Conservation (phyloP, 331 rosid species). For the Prunus yedoensis region DNA sequence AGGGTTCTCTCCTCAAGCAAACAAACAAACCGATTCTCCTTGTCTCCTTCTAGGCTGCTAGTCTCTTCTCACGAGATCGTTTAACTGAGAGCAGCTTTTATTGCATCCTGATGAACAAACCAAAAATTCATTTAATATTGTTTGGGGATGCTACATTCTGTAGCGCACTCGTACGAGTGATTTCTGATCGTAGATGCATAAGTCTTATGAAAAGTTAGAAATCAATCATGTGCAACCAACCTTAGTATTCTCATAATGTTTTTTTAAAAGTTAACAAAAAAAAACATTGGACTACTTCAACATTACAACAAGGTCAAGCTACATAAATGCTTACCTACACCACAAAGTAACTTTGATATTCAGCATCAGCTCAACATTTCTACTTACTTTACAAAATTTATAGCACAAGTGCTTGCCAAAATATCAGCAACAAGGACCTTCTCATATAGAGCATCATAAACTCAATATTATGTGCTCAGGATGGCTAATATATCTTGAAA, state of each 20-base stretch:
- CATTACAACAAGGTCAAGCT: background rate
- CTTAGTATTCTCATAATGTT: too few species aligned
- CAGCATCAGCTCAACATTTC: constrained; percentile 6
- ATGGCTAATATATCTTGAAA: background rate
- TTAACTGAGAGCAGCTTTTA: background rate
- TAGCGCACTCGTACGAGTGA: too few species aligned
- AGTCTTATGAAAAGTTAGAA: too few species aligned
- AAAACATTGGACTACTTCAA: too few species aligned
- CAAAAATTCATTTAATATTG: too few species aligned
- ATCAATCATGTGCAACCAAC: too few species aligned
- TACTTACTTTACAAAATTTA: background rate
- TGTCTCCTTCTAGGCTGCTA: background rate
- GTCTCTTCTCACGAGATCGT: background rate
- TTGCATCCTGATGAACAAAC: too few species aligned
- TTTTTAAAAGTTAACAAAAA: too few species aligned
- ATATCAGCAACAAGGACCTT: background rate
- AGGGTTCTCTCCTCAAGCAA: background rate
- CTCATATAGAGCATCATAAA: background rate
- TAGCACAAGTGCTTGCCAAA: background rate
- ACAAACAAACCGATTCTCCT: background rate
- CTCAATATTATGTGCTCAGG: background rate
- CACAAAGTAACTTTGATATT: constrained; percentile 8
- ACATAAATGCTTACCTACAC: background rate
- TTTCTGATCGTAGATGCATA: too few species aligned
- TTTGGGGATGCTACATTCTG: too few species aligned